Evolutionary conservation across 495 filamentous ascomycete genomes (phyloP), one percentile per base, ranked within the genome.

Genomic region (Polyplosphaeria fusca): DNA sequence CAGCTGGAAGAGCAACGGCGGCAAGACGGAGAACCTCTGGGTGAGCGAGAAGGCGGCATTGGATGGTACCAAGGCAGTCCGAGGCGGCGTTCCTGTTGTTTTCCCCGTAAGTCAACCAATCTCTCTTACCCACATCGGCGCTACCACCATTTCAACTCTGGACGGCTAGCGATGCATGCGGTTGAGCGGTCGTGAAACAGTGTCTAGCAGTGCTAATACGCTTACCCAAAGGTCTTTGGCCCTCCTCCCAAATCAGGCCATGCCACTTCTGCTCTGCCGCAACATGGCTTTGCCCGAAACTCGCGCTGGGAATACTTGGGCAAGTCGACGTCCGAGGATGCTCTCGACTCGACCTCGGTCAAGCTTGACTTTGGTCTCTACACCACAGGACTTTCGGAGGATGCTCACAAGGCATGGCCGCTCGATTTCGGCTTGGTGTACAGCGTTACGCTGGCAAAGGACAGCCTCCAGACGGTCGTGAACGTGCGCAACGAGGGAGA

Each of bases 311-410:
- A 87, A 65, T 86, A 86, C 78, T 68, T 94, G 64, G 76, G 90
- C 78, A 82, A 89, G 77, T 73, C 76, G 52, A 78, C 79, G 32
- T 83, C 79, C 20, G 83, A 86, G 64, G 71, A 63, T 27, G 48
- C 44, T 52, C 73, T 54, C 41, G 64, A 53, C 12, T 28, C 60
- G 11, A 18, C 32, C 22, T 61, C 47, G 12, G 84, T 96, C 48
- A 95, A 93, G 77, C 81, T 97, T 39, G 94, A 99, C 70, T 97
- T 99, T 66, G 93, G 94, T 19, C 84, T 99, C 35, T 86, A 83
- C 24, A 79, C 83, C 39, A 73, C 76, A 20, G 85, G 85, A 70
- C 68, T 97, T 46, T 79, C 77, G 62, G 81, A 83, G 2, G 77
- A 83, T 25, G 77, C 78, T 60, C 79, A 77, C 44, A 77, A 78